Base-by-base conservation (phyloP, 371 early-diverging fungal species). In the Phascolomyces articulosus region DNA sequence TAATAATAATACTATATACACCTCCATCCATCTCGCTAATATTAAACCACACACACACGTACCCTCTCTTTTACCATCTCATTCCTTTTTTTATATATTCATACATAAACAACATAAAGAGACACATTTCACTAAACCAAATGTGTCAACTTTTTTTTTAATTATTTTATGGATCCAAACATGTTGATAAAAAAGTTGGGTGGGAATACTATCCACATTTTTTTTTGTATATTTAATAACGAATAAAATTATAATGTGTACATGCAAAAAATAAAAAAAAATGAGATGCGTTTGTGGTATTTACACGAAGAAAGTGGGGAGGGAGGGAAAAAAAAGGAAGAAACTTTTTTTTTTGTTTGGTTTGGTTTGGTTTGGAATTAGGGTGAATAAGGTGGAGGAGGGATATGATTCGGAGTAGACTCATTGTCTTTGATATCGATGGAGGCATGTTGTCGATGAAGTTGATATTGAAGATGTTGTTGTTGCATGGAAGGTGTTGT, bases 381-480 rank as follows among this genome's bases (percentile, higher is more conserved):
- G 7, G 70, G 70, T 21, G 66, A 47, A 64, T 71, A 71, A 28
- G 71, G 71, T 48, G 71, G 71, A 48, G 71, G 71, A 40, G 71
- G 66, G 15, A 38, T 27, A 40, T 38, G 28, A 40, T 40, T 49
- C 47, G 66, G 18, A 41, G 51, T 40, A 38, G 56, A 48, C 4
- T 13, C 56, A 23, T 15, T 21, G 51, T 51, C 24, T 51, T 55
- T 29, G 38, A 29, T 29, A 57, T 64, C 60, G 9, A 44, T 44
- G 8, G 66, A 27, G 28, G 48, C 60, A 54, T 71, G 71, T 44
- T 66, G 63, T 18, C 57, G 71, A 49, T 71, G 67, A 21, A 71
- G 62, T 21, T 63, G 66, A 59, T 64, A 66, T n/a, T 66, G 71
- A n/a, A 71, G 60, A 31, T 66, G 63, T 34, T 58, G 55, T 44